These are phyloP conservation scores for Ramularia endophylla DNA, from an alignment of 2,329 filamentous ascomycete genomes.

Conservation along the genomic window DNA sequence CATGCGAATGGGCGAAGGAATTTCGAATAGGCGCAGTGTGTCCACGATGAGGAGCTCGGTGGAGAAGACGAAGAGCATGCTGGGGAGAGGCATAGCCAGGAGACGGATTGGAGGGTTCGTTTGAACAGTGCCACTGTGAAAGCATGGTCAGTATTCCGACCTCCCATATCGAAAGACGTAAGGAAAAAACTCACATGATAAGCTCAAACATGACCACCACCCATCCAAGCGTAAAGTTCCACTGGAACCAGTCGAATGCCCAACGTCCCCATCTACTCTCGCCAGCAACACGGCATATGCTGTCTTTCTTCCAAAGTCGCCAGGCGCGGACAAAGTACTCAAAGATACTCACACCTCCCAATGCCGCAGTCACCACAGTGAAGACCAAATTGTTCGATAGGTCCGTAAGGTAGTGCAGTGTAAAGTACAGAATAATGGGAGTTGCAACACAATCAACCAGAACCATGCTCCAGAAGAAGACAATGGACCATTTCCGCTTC, in stretches of 20 bases:
- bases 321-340: conserved; percentile 48
- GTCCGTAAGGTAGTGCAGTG: conserved; percentile 51
- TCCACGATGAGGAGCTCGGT: conserved; percentile 48
- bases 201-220: conserved; percentile 53
- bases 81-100: conserved; percentile 47
- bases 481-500: conserved; percentile 50
- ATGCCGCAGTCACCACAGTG: conserved; percentile 48
- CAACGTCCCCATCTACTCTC: conserved; percentile 34
- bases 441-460: conserved; percentile 54
- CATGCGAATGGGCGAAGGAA: conserved; percentile 46
- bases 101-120: conserved; percentile 47
- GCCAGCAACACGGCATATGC: conserved; percentile 48
- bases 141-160: not conserved
- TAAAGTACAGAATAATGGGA: conserved; percentile 56
- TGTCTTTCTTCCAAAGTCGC: conserved; percentile 47
- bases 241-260: conserved; percentile 51
- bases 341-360: conserved; percentile 49
- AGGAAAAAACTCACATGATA: conserved; percentile 38
- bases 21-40: conserved; percentile 38
- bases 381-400: conserved; percentile 48
- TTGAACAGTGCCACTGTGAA: conserved; percentile 39
- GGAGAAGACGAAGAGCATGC: conserved; percentile 49
- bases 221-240: conserved; percentile 51
- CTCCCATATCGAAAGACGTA: not conserved
- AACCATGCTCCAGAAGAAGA: conserved; percentile 55